Evolutionary conservation across 768 basidiomycete genomes (phyloP).

Genomic region (Hericium rajendrae): DNA sequence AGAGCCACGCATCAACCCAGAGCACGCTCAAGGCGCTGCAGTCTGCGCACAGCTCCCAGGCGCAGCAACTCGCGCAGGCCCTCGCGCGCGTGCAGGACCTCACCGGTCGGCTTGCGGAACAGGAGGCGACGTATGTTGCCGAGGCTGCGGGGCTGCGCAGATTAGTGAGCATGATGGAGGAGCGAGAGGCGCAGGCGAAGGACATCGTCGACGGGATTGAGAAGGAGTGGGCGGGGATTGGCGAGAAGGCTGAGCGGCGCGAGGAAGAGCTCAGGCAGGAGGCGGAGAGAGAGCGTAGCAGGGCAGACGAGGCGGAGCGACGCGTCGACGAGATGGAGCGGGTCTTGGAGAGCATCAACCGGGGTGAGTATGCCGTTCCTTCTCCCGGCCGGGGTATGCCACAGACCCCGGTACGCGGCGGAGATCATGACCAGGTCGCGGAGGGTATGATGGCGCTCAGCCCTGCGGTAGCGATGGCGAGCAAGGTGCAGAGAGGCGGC

Average conservation of each 20-base stretch:
- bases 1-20: slow-evolving; percentile 57
- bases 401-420: slow-evolving; percentile 34
- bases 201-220: slow-evolving; percentile 76
- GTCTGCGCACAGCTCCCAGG: slow-evolving; percentile 58
- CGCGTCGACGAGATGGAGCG: slow-evolving; percentile 61
- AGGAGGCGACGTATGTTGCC: slow-evolving; percentile 71
- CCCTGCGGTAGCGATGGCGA: slow-evolving; percentile 82
- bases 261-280: slow-evolving; percentile 62
- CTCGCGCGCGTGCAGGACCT: slow-evolving; percentile 67
- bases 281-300: slow-evolving; percentile 58
- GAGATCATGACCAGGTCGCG: slow-evolving; percentile 32
- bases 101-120: slow-evolving; percentile 70
- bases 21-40: slow-evolving; percentile 66
- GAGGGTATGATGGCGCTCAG: slow-evolving; percentile 65
- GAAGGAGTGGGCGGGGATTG: slow-evolving; percentile 68
- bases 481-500: slow-evolving; percentile 68
- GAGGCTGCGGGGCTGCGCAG: slow-evolving; percentile 69
- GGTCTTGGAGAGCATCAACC: slow-evolving; percentile 61
- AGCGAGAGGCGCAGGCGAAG: slow-evolving; percentile 78
- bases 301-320: slow-evolving; percentile 64
- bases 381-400: slow-evolving; percentile 32
- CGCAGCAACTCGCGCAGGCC: slow-evolving; percentile 69
- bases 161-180: slow-evolving; percentile 78
- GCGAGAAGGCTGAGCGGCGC: slow-evolving; percentile 56
- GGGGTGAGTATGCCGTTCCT: slow-evolving; percentile 60